Conservation (phyloP, 805 yeast species). For the Torulaspora quercuum region DNA sequence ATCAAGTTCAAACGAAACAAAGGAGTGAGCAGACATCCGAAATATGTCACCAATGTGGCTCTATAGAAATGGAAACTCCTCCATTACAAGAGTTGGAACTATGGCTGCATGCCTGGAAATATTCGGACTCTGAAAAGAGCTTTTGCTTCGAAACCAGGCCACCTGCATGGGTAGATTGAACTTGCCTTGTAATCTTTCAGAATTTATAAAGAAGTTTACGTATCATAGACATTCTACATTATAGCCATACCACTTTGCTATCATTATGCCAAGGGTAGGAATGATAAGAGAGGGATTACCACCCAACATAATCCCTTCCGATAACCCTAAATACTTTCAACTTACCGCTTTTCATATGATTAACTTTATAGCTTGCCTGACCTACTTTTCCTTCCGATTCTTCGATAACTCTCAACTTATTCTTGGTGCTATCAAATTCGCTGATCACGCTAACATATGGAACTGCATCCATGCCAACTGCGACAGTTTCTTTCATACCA, state of each 20-base stretch:
- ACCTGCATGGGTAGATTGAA: constrained; percentile 47
- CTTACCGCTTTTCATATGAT: constrained; percentile 75
- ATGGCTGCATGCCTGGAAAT: constrained; percentile 38
- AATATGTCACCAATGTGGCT: constrained; percentile 30
- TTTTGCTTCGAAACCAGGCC: constrained; percentile 42
- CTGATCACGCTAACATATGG: constrained; percentile 60
- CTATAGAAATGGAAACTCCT: constrained; percentile 25
- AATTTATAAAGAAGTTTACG: too few relatives aligned
- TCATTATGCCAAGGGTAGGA: too few relatives aligned
- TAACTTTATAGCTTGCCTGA: constrained; percentile 60
- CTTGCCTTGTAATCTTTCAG: neutral
- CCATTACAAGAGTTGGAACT: constrained; percentile 29
- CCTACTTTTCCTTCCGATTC: constrained; percentile 51
- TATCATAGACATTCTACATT: too few relatives aligned
- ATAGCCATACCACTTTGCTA: too few relatives aligned
- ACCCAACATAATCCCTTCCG: constrained; percentile 66
- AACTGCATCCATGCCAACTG: constrained; percentile 54
- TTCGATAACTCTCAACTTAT: constrained; percentile 66
- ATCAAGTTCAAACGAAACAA: constrained; percentile 38
- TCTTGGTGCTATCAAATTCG: constrained; percentile 71
- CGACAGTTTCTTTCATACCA: constrained; percentile 47
- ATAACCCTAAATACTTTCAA: constrained; percentile 76
- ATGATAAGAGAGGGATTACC: constrained; percentile 49
- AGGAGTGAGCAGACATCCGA: constrained; percentile 8
- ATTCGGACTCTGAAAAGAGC: constrained; percentile 31